phyloP scores from a whole-genome alignment of 179 eudicot genomes.

The Kewa caespitosa region DNA sequence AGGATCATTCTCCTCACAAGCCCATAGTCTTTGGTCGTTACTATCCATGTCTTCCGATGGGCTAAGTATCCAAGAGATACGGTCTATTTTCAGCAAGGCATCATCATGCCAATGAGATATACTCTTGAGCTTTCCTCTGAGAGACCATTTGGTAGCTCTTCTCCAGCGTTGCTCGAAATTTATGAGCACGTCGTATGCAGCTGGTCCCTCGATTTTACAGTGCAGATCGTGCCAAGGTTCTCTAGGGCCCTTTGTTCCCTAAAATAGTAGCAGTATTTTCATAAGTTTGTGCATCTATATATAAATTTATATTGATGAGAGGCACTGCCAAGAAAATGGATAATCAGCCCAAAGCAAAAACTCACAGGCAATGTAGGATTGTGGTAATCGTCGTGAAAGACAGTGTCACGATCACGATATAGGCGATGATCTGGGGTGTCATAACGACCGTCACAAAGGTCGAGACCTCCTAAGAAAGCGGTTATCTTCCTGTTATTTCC shows the following conservation, averaged over 20 bases:
- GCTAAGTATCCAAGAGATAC: slow-evolving; percentile 72
- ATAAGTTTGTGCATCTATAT: neutral
- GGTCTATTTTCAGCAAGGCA: slow-evolving; percentile 57
- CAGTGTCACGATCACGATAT: slow-evolving; percentile 62
- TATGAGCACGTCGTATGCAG: slow-evolving; percentile 71
- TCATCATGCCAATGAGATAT: slow-evolving; percentile 72
- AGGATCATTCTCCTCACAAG: slow-evolving; percentile 50
- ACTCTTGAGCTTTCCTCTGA: slow-evolving; percentile 42
- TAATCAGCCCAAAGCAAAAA: too few species aligned
- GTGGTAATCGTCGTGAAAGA: slow-evolving; percentile 56
- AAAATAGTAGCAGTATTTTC: neutral
- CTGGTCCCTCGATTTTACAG: slow-evolving; percentile 83
- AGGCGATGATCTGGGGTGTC: slow-evolving; percentile 82
- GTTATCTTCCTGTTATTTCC: slow-evolving; percentile 79
- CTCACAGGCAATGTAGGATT: slow-evolving; percentile 71
- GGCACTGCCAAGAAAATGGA: neutral
- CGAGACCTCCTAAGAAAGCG: slow-evolving; percentile 80
- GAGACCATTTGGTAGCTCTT: slow-evolving; percentile 61
- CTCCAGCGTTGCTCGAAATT: slow-evolving; percentile 86
- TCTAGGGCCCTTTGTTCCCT: slow-evolving; percentile 57
- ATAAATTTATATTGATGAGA: neutral
- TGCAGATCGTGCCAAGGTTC: slow-evolving; percentile 92
- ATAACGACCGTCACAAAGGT: slow-evolving; percentile 77
- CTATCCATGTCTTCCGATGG: slow-evolving; percentile 41
- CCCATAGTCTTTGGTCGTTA: slow-evolving; percentile 40